These are phyloP conservation scores for Lachancea nothofagi DNA, from an alignment of 805 yeast species.

Conservation along the genomic window DNA sequence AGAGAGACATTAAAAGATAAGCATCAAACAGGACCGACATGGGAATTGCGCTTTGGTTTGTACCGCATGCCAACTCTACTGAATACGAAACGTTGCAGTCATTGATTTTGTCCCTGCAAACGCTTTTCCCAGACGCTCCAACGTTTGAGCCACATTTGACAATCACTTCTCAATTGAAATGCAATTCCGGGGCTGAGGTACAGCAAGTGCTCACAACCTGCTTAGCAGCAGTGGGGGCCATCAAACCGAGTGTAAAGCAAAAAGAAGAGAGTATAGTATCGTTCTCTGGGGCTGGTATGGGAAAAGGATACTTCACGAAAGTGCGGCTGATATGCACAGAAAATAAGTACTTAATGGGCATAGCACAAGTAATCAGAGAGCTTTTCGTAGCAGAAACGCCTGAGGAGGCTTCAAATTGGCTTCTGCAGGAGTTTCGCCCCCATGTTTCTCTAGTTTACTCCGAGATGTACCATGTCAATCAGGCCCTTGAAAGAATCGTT, in stretches of 20 bases:
- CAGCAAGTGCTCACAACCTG: conserved; percentile 49
- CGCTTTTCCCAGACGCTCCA: conserved; percentile 69
- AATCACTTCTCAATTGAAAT: conserved; percentile 53
- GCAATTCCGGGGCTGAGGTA: conserved; percentile 50
- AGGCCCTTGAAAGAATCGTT: conserved; percentile 57
- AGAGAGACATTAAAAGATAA: too few species aligned
- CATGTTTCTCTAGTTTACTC: conserved; percentile 71
- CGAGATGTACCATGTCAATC: conserved; percentile 57
- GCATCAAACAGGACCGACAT: too few species aligned
- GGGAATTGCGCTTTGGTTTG: conserved; percentile 69
- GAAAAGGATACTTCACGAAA: conserved; percentile 28
- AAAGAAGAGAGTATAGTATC: conserved; percentile 17
- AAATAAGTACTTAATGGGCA: conserved; percentile 31
- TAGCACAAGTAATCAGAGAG: conserved; percentile 48
- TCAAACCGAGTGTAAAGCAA: conserved; percentile 19
- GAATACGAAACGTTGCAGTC: conserved; percentile 52
- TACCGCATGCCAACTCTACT: conserved; percentile 53
- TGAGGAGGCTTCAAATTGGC: conserved; percentile 50
- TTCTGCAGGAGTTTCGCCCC: conserved; percentile 53
- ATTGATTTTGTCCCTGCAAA: conserved; percentile 57
- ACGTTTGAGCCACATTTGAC: conserved; percentile 73
- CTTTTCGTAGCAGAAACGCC: conserved; percentile 46
- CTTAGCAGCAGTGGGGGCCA: conserved; percentile 49
- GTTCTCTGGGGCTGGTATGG: conserved; percentile 24
- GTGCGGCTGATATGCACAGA: conserved; percentile 25